A percentile compares a stretch with the other conserved stretches of the same genome.
These are phyloP conservation scores for Aspergillus sp. DNA, from an alignment of 2,329 filamentous ascomycete species.

Conservation along the genomic window DNA sequence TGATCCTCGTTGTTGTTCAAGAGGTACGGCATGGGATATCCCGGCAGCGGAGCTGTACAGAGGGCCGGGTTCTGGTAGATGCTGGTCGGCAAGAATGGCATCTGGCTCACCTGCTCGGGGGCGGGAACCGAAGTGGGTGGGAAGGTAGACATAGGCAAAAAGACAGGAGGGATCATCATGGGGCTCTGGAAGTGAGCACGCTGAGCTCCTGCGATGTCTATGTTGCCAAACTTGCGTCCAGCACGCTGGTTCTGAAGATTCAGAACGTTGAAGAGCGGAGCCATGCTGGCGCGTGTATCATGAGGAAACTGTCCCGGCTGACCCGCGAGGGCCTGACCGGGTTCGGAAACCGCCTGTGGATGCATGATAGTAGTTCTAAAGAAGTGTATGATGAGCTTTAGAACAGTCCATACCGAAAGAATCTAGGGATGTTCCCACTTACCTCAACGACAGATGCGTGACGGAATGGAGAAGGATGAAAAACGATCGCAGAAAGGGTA, in stretches of 20 bases:
- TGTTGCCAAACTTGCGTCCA: slow-evolving; percentile 24
- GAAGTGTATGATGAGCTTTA: background rate
- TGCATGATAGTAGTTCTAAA: slow-evolving; percentile 10
- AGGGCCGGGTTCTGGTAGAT: slow-evolving; percentile 37
- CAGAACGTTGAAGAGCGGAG: slow-evolving; percentile 25
- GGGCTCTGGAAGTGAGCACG: slow-evolving; percentile 28
- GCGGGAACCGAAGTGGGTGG: slow-evolving; percentile 25
- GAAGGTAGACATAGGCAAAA: slow-evolving; percentile 24
- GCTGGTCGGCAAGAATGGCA: slow-evolving; percentile 35
- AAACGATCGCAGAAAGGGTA: background rate
- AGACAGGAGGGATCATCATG: slow-evolving; percentile 30
- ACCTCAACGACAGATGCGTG: background rate
- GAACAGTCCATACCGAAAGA: background rate
- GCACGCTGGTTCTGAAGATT: slow-evolving; percentile 28
- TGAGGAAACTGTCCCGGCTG: slow-evolving; percentile 24
- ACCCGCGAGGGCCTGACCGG: slow-evolving; percentile 18
- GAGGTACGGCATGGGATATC: slow-evolving; percentile 37
- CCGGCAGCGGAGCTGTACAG: slow-evolving; percentile 27
- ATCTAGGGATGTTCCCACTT: background rate
- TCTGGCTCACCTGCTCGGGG: slow-evolving; percentile 31
- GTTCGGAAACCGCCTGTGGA: slow-evolving; percentile 23
- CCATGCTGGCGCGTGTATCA: slow-evolving; percentile 20
- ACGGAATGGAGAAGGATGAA: too few species aligned
- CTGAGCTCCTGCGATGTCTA: slow-evolving; percentile 26
- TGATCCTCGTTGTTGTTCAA: slow-evolving; percentile 40